phyloP scores from a whole-genome alignment of 306 rosid species.

The Cucurbita argyrosperma region DNA sequence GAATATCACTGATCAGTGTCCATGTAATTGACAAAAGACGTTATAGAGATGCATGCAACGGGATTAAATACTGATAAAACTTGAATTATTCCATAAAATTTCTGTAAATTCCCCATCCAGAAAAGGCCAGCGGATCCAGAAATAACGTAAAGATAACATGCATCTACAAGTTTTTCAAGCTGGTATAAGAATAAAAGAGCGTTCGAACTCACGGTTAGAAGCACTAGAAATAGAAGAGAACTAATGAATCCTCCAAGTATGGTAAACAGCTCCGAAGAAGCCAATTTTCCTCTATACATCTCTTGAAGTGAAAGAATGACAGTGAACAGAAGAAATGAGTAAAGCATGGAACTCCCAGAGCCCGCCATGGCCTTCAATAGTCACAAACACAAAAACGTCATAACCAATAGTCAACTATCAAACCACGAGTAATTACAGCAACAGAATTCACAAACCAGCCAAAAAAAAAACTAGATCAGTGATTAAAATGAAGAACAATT shows the following conservation, averaged over 20 bases:
- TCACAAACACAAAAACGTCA: not conserved
- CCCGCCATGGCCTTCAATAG: slow-evolving; percentile 60
- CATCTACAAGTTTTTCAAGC: not conserved
- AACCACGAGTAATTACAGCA: not conserved
- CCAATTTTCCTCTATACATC: slow-evolving; percentile 78
- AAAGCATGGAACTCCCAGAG: slow-evolving; percentile 76
- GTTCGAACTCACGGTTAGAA: slow-evolving; percentile 57
- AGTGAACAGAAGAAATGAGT: slow-evolving; percentile 70
- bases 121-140: not conserved
- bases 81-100: not conserved
- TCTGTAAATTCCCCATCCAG: not conserved
- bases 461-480: not conserved
- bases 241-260: slow-evolving; percentile 88
- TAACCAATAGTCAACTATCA: not conserved
- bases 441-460: not conserved
- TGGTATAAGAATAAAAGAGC: not conserved
- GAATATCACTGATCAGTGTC: not conserved
- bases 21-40: not conserved
- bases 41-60: not conserved
- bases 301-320: slow-evolving; percentile 92
- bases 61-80: not conserved
- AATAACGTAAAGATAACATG: not conserved
- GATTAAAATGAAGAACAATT: not conserved
- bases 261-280: slow-evolving; percentile 74
- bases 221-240: slow-evolving; percentile 74